Base-by-base conservation (phyloP, 441 rosid species). In the Pelargonium fulgidum region DNA sequence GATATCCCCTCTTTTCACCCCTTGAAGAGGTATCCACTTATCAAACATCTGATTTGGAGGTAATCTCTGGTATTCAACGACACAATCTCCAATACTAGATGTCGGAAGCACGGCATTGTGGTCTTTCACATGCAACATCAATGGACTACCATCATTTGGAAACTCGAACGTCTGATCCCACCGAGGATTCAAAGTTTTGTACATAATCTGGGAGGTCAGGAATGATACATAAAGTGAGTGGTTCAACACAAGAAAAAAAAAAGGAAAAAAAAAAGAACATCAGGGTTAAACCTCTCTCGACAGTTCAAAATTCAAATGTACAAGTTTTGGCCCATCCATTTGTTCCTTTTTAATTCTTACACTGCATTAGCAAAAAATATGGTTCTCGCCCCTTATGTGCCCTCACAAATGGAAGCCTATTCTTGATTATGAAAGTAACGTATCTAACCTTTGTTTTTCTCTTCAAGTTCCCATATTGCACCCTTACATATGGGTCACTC, bases 11-110 rank as follows among this genome's bases (percentile, higher is more conserved):
- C 72, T 81, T 69, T 68, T 91, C 72, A 94, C 99, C 65, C 97
- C 97, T 81, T 91, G 97, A 70, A 94, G 96, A 29, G 97, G 97
- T 80, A 94, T 91, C 99, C 99, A 94, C 80, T 89, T 93, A 78
- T 93, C 97, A 0, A 87, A 79, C 75, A 83, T 81, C 75, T 89
- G 80, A 70, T 94, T 91, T 61, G 92, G 87, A 62, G 96, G 92
- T 78, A 94, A 74, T 56, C 89, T 71, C 77, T 87, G 95, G 79
- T 94, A 94, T 72, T 94, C 99, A 47, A 91, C 99, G 1, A 83
- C 80, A 72, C 97, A 91, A 65, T 79, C 80, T 44, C 99, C 99
- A 1, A 94, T 94, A 75, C 82, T 94, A 5, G 84, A 85, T 20
- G 96, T 78, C 1, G 96, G 92, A 54, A 94, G 86, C 67, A 94